A percentile compares a stretch with the other conserved stretches of the same genome.
Evolutionary conservation across 768 basidiomycete genomes (phyloP).

Genomic region (Punctularia strigosozonata): DNA sequence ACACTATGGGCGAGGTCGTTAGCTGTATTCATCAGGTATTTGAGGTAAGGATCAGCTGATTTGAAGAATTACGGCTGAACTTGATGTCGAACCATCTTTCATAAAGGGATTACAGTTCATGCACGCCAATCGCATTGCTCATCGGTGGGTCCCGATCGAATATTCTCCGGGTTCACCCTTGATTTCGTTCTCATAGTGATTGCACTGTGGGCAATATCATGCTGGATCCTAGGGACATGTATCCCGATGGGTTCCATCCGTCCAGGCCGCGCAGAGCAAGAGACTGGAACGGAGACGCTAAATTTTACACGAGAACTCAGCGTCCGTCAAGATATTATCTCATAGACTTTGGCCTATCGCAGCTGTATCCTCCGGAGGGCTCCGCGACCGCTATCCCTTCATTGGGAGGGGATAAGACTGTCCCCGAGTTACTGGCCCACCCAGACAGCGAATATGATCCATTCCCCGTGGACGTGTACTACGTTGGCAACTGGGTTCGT

Average conservation of each 20-base stretch:
- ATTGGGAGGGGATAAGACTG: slow-evolving; percentile 3
- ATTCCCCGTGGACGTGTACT: slow-evolving; percentile 15
- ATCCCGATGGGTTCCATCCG: slow-evolving; percentile 7
- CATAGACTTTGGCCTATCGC: slow-evolving; percentile 5
- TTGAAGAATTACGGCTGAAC: too few species aligned
- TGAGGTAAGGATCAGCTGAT: slow-evolving; percentile 12
- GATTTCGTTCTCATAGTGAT: slow-evolving; percentile 3
- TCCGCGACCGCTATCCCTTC: neutral
- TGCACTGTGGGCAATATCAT: slow-evolving; percentile 5
- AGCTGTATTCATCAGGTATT: slow-evolving; percentile 19
- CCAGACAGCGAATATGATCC: slow-evolving; percentile 10
- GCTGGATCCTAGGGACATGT: slow-evolving; percentile 5
- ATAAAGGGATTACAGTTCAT: slow-evolving; percentile 21
- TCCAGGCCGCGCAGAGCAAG: neutral
- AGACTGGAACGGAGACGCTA: slow-evolving; percentile 1
- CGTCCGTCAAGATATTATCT: slow-evolving; percentile 6
- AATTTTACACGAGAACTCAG: slow-evolving; percentile 6
- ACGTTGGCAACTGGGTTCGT: slow-evolving; percentile 13
- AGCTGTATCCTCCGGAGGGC: slow-evolving; percentile 2
- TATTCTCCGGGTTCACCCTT: neutral
- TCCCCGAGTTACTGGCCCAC: slow-evolving; percentile 9
- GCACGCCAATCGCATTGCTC: slow-evolving; percentile 19
- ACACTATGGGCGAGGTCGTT: slow-evolving; percentile 19
- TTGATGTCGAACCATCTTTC: too few species aligned
- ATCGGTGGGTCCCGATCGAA: slow-evolving; percentile 11